Evolutionary conservation across 257 asterid species (phyloP).

Genomic region (Lycium barbarum): DNA sequence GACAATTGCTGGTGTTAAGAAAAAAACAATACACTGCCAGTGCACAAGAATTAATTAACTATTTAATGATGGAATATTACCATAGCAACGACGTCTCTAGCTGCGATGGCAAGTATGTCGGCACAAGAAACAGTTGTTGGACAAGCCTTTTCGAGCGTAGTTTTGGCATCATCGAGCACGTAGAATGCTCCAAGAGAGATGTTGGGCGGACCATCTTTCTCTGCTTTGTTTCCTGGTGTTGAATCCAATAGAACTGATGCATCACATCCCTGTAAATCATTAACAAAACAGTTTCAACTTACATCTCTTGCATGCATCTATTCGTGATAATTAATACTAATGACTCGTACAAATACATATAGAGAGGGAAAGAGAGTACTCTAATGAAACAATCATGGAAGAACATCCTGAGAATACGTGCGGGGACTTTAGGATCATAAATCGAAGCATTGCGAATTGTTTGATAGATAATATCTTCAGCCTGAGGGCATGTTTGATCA

Average conservation of each 20-base stretch:
- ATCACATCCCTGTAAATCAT: slow-evolving; percentile 73
- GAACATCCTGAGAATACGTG: slow-evolving; percentile 81
- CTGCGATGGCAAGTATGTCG: slow-evolving; percentile 71
- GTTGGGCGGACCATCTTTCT: slow-evolving; percentile 84
- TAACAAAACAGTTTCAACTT: not conserved
- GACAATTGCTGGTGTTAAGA: no score
- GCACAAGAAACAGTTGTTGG: slow-evolving; percentile 83
- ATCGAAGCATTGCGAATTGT: slow-evolving; percentile 55
- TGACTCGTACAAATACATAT: no score
- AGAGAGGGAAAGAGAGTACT: slow-evolving; percentile 42
- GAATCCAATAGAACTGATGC: slow-evolving; percentile 82
- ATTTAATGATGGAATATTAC: slow-evolving; percentile 42
- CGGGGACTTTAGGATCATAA: slow-evolving; percentile 66
- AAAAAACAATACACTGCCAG: no score
- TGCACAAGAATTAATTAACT: not conserved
- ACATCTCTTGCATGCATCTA: not conserved
- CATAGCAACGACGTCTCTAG: slow-evolving; percentile 69
- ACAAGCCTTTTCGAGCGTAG: slow-evolving; percentile 64
- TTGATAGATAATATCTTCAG: slow-evolving; percentile 57
- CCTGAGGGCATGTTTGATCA: slow-evolving; percentile 69
- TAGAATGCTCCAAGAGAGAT: slow-evolving; percentile 67
- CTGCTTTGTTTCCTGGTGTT: slow-evolving; percentile 67
- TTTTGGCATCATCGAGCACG: slow-evolving; percentile 70
- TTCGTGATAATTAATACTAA: no score
- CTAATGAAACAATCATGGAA: slow-evolving; percentile 86